These are phyloP conservation scores for Fusarium pseudonygamai DNA, from an alignment of 2,329 filamentous ascomycete species.

Conservation along the genomic window DNA sequence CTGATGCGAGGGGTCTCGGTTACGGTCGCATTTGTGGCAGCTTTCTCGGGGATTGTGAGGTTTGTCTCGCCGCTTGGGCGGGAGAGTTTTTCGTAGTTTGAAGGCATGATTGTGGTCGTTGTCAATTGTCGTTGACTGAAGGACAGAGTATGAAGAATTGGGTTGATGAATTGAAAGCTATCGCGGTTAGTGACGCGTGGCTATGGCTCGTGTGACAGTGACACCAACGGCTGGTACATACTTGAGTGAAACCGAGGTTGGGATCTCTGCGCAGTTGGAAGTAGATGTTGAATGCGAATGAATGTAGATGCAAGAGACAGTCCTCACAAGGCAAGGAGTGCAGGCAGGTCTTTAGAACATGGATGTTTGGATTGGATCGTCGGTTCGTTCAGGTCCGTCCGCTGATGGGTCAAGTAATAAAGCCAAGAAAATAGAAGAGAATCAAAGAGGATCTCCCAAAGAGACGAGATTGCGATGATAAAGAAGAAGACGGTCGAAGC, in stretches of 20 bases:
- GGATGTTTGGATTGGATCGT: conserved; percentile 24
- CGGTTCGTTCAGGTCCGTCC: conserved; percentile 27
- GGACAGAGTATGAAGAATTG: neutral
- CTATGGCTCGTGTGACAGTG: conserved; percentile 28
- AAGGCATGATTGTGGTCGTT: conserved; percentile 34
- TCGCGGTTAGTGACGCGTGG: conserved; percentile 30
- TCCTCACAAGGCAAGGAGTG: conserved; percentile 5
- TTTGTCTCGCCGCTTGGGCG: conserved; percentile 37
- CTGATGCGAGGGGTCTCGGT: conserved; percentile 45
- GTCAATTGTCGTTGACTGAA: no score
- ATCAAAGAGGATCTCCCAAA: conserved; percentile 8
- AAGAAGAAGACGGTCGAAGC: conserved; percentile 17
- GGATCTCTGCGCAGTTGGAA: neutral
- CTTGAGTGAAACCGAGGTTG: conserved; percentile 13
- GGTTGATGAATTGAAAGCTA: neutral
- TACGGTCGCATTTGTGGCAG: conserved; percentile 39
- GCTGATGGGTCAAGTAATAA: conserved; percentile 4
- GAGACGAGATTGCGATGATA: conserved; percentile 21
- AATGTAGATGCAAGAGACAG: neutral
- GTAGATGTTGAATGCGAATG: neutral
- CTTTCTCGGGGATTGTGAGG: conserved; percentile 45
- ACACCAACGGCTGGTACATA: conserved; percentile 29
- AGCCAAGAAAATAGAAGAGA: conserved; percentile 23
- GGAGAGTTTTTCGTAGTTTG: conserved; percentile 41
- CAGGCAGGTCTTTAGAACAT: conserved; percentile 23